Conservation (phyloP, 257 asterid genomes). For the Nicotiana tomentosiformis region DNA sequence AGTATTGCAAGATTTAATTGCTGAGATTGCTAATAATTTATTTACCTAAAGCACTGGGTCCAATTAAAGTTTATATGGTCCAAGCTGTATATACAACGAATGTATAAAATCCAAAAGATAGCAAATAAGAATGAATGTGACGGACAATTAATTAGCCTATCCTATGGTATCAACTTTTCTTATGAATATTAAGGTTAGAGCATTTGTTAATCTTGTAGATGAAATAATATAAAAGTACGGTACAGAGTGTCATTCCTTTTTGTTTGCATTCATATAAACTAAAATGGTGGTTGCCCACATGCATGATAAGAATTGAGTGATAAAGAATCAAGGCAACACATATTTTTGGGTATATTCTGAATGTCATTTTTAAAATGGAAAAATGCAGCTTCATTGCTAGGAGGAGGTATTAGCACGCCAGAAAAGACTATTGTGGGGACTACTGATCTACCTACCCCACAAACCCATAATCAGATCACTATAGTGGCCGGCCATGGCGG, state of each 20-base stretch:
- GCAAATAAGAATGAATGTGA: background rate
- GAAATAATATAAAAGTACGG: background rate
- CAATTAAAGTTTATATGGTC: background rate
- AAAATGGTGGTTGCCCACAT: background rate
- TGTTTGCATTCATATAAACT: background rate
- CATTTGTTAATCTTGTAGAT: background rate
- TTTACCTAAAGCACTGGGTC: background rate
- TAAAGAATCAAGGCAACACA: background rate
- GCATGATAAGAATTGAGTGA: background rate
- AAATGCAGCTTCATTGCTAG: conserved; percentile 50
- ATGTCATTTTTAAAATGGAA: background rate
- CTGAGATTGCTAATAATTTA: background rate
- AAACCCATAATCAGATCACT: conserved; percentile 69
- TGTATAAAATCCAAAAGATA: background rate
- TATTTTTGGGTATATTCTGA: background rate
- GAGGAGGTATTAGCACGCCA: conserved; percentile 48
- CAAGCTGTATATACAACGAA: background rate
- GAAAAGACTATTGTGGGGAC: conserved; percentile 58
- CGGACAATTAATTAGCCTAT: background rate
- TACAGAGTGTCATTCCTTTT: conserved; percentile 10
- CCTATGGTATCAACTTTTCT: background rate
- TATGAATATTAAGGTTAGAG: background rate
- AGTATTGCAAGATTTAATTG: background rate
- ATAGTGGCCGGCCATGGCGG: conserved; percentile 32
- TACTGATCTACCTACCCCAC: conserved; percentile 34